Evolutionary conservation across 306 rosid genomes (phyloP).

Genomic region (Rosa persica): DNA sequence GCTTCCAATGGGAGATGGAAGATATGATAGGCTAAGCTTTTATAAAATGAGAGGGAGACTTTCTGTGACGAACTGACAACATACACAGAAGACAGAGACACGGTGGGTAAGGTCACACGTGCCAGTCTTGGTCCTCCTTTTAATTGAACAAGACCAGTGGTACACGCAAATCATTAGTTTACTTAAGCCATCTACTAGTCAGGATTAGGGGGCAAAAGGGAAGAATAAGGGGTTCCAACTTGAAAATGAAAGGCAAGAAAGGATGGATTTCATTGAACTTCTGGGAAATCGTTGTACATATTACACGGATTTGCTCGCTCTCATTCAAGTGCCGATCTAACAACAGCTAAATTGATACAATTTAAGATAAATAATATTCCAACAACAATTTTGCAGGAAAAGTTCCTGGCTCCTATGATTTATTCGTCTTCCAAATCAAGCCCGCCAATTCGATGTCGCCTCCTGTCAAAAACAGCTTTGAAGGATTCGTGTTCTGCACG

Average conservation of each 20-base stretch:
- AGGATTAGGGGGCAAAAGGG: too few species aligned
- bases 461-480: conserved; percentile 78
- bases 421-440: conserved; percentile 68
- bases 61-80: not conserved
- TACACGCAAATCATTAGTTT: not conserved
- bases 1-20: not conserved
- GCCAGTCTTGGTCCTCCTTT: not conserved
- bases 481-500: conserved; percentile 86
- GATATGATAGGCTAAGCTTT: not conserved
- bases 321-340: conserved; percentile 9
- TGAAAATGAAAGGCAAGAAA: not conserved
- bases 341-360: conserved; percentile 12
- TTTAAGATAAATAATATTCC: conserved; percentile 1
- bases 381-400: not conserved
- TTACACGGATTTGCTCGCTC: not conserved
- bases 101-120: not conserved
- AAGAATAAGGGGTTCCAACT: not conserved
- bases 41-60: not conserved
- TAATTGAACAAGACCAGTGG: not conserved
- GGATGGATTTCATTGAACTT: not conserved
- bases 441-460: conserved; percentile 80
- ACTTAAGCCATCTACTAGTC: too few species aligned
- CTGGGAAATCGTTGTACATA: not conserved
- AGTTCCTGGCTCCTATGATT: conserved; percentile 8
- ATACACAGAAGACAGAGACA: not conserved